Conservation (phyloP, 31 red algal species). For the Porphyra umbilicalis region DNA sequence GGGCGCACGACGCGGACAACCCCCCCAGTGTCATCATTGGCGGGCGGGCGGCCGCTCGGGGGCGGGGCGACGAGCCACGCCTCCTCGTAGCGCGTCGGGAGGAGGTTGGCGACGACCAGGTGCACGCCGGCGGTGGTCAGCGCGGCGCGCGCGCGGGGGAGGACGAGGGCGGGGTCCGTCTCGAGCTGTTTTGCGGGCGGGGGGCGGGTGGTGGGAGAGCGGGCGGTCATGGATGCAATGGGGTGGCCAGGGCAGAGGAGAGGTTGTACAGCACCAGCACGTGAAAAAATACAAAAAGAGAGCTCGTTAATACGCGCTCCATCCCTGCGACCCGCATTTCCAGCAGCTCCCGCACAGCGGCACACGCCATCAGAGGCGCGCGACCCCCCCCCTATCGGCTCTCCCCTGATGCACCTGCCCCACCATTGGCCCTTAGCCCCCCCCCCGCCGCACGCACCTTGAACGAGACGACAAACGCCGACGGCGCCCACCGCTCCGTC, state of each 20-base stretch:
- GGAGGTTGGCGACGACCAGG: constrained; percentile 74
- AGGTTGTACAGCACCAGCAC: neutral
- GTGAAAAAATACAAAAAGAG: neutral
- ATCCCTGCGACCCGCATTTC: neutral
- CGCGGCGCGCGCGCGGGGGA: constrained; percentile 21
- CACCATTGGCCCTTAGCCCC: no score
- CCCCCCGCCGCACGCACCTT: constrained; percentile 44
- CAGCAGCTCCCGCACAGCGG: neutral
- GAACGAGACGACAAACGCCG: constrained; percentile 74
- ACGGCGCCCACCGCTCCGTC: constrained; percentile 53
- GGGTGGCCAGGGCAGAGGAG: neutral
- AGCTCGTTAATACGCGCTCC: neutral
- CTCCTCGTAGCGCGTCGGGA: constrained; percentile 53
- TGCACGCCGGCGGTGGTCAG: constrained; percentile 46
- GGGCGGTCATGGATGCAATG: no score
- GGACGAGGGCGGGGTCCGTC: constrained; percentile 47
- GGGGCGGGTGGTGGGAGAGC: neutral
- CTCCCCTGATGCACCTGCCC: no score
- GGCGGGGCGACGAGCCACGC: constrained; percentile 10
- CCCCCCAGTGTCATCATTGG: neutral
- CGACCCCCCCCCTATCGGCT: neutral
- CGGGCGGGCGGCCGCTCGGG: neutral
- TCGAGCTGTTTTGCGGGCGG: constrained; percentile 34
- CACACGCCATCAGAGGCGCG: neutral
- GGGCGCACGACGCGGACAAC: neutral